These are phyloP conservation scores for Plasmopara muralis DNA, from an alignment of 352 stramenopile genomes.

Conservation along the genomic window DNA sequence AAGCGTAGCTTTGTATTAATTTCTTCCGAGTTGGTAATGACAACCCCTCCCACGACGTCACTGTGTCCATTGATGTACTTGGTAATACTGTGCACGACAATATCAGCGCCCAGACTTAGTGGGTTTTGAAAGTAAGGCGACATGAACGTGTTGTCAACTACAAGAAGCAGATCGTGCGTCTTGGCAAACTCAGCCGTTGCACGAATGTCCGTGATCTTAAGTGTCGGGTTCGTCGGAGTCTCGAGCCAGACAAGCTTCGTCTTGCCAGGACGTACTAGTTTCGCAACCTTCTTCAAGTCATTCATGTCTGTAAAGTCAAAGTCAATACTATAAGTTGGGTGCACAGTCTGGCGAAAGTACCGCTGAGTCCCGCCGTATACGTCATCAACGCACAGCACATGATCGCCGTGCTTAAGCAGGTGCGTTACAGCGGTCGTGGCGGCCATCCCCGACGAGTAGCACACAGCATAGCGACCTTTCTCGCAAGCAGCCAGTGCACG, in stretches of 20 bases:
- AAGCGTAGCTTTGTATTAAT: conserved; percentile 93
- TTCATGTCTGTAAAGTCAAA: conserved; percentile 93
- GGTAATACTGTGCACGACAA: conserved; percentile 92
- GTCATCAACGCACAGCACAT: conserved; percentile 93
- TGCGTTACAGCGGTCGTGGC: conserved; percentile 86
- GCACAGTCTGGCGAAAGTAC: conserved; percentile 90
- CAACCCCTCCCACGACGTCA: conserved; percentile 89
- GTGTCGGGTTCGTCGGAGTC: conserved; percentile 90
- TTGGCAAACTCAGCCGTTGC: conserved; percentile 88
- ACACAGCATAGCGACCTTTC: conserved; percentile 84
- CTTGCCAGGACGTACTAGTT: conserved; percentile 69
- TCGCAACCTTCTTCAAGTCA: conserved; percentile 75
- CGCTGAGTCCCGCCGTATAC: conserved; percentile 94
- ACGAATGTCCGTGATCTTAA: conserved; percentile 93
- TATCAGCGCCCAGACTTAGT: conserved; percentile 86
- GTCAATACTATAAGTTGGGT: conserved; percentile 86
- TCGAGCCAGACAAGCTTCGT: conserved; percentile 94
- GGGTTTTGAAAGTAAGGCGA: conserved; percentile 91
- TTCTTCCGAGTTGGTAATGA: conserved; percentile 89
- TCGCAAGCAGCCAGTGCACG: conserved; percentile 89
- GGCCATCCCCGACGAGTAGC: conserved; percentile 87
- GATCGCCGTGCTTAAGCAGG: conserved; percentile 87
- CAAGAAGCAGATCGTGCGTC: conserved; percentile 82
- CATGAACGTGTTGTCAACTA: conserved; percentile 94
- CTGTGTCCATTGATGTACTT: conserved; percentile 97